These are phyloP conservation scores for Aspergillus clavatus DNA, from an alignment of 2,329 filamentous ascomycete genomes.

Conservation along the genomic window DNA sequence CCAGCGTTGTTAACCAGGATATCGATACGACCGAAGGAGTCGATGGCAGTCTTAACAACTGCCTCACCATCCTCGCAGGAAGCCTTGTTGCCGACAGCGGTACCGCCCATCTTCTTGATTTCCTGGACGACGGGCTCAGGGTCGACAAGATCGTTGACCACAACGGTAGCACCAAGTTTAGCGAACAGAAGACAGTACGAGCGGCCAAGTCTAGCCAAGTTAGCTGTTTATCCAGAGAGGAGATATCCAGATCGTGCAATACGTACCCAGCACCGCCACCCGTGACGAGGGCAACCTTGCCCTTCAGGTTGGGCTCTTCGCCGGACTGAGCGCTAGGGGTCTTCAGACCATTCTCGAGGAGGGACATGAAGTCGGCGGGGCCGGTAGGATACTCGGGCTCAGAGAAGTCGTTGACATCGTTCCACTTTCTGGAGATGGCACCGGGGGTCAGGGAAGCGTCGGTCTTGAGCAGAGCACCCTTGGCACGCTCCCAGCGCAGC, in stretches of 20 bases:
- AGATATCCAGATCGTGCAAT: background rate
- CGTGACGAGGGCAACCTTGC: constrained; percentile 80
- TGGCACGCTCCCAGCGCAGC: constrained; percentile 89
- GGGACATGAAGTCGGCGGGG: constrained; percentile 78
- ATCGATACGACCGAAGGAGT: constrained; percentile 88
- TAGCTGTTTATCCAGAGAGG: constrained; percentile 6
- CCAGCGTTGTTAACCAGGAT: constrained; percentile 97
- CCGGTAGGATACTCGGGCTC: constrained; percentile 76
- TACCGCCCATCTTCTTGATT: constrained; percentile 82
- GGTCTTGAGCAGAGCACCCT: constrained; percentile 81
- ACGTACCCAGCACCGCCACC: constrained; percentile 74
- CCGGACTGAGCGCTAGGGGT: constrained; percentile 66
- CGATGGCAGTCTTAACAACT: constrained; percentile 89
- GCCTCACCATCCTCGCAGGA: constrained; percentile 88
- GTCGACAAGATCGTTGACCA: constrained; percentile 94
- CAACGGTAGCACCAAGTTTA: constrained; percentile 75
- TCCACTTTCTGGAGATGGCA: constrained; percentile 85
- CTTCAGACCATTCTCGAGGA: constrained; percentile 80
- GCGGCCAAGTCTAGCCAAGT: constrained; percentile 66
- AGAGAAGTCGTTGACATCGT: constrained; percentile 80
- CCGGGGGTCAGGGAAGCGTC: constrained; percentile 84
- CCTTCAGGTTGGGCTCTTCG: constrained; percentile 73
- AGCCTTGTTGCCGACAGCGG: constrained; percentile 88
- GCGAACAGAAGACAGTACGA: constrained; percentile 85
- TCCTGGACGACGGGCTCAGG: constrained; percentile 87